Percentiles rank a stretch among this genome's conserved stretches.
phyloP scores from a whole-genome alignment of 129 eudicot species.

The Chrysanthemum makinoi region DNA sequence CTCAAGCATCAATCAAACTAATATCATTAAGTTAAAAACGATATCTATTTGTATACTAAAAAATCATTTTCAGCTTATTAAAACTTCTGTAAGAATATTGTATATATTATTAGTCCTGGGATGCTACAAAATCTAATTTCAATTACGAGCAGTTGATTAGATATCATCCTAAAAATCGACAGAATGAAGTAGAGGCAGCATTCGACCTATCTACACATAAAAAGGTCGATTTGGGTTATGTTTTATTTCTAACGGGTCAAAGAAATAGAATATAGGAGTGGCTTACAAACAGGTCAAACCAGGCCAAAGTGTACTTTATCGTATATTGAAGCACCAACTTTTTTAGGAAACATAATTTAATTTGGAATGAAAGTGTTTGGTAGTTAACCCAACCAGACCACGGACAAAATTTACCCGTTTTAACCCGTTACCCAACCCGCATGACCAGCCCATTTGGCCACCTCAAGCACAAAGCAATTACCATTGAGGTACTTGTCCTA shows the following conservation, averaged over 20 bases:
- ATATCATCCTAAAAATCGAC: no score
- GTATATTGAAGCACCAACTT: no score
- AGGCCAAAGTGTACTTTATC: neutral
- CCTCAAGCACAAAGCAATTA: slow-evolving; percentile 32
- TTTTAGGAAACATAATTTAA: no score
- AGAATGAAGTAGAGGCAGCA: slow-evolving; percentile 4
- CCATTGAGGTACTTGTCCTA: slow-evolving; percentile 64
- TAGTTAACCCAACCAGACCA: neutral
- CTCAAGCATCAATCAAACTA: neutral
- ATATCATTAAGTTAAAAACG: neutral
- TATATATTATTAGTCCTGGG: neutral
- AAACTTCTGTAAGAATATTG: neutral
- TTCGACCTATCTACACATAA: neutral
- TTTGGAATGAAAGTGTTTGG: neutral
- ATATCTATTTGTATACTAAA: neutral
- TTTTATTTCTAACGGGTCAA: neutral
- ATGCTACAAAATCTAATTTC: slow-evolving; percentile 5
- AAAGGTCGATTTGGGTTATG: neutral
- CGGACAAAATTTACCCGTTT: neutral
- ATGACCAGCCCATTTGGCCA: neutral
- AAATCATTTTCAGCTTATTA: neutral
- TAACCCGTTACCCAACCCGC: slow-evolving; percentile 1
- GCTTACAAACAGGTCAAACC: neutral
- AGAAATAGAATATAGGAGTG: no score
- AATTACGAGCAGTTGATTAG: neutral